These are phyloP conservation scores for Tetramitus jugosus DNA, from an alignment of 208 protist species.

Conservation along the genomic window DNA sequence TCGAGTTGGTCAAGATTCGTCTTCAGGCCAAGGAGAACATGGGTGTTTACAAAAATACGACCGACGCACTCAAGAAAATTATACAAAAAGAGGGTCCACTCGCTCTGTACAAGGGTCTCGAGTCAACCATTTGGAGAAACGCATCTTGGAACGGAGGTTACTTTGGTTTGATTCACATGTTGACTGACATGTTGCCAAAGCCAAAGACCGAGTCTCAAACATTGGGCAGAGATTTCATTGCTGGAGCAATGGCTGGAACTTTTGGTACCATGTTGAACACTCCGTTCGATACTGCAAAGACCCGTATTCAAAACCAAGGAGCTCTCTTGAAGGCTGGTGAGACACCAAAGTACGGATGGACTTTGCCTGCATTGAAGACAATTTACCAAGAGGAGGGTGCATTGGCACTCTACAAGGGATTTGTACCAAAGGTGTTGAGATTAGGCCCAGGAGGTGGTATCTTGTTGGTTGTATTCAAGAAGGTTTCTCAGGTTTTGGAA, in stretches of 20 bases:
- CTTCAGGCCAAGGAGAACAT: slow-evolving; percentile 48
- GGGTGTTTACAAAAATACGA: slow-evolving; percentile 43
- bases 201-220: background rate
- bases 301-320: slow-evolving; percentile 45
- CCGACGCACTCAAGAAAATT: slow-evolving; percentile 39
- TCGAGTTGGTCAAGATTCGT: slow-evolving; percentile 54
- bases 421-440: slow-evolving; percentile 47
- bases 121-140: slow-evolving; percentile 47
- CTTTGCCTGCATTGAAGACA: slow-evolving; percentile 37
- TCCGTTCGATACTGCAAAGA: slow-evolving; percentile 58
- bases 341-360: slow-evolving; percentile 33
- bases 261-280: slow-evolving; percentile 49
- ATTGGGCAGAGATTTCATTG: slow-evolving; percentile 37
- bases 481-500: background rate
- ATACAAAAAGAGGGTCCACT: slow-evolving; percentile 35
- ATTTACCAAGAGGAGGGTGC: slow-evolving; percentile 43
- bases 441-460: slow-evolving; percentile 57
- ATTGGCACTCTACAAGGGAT: slow-evolving; percentile 54
- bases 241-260: slow-evolving; percentile 44
- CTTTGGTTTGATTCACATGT: slow-evolving; percentile 21
- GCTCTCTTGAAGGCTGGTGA: background rate
- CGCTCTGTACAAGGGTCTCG: slow-evolving; percentile 46
- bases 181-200: background rate
- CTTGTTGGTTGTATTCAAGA: slow-evolving; percentile 42
- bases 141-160: slow-evolving; percentile 34